Conservation (phyloP, 306 rosid genomes). For the Cajanus cajan region DNA sequence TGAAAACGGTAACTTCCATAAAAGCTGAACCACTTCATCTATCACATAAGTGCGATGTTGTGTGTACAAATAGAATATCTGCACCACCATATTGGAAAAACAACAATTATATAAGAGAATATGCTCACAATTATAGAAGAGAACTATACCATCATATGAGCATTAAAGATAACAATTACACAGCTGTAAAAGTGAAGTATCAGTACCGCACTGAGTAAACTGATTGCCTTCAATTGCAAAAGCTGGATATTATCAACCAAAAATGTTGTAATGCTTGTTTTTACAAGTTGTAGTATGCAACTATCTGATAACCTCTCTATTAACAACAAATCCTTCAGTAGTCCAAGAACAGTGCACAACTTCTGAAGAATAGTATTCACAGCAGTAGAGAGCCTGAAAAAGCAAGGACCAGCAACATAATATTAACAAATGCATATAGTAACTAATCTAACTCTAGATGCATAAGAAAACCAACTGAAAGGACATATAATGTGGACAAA, state of each 20-base stretch:
- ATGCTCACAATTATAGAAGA: background rate
- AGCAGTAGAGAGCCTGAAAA: conserved; percentile 76
- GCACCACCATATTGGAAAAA: conserved; percentile 41
- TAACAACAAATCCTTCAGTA: conserved; percentile 86
- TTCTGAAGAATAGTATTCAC: conserved; percentile 90
- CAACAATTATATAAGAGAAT: background rate
- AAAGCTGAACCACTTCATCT: conserved; percentile 89
- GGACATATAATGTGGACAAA: conserved; percentile 14
- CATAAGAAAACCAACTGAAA: conserved; percentile 14
- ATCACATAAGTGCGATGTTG: conserved; percentile 91
- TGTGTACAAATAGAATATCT: conserved; percentile 84
- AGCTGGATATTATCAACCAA: conserved; percentile 96
- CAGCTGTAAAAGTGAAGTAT: conserved; percentile 33
- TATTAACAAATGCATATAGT: conserved; percentile 17
- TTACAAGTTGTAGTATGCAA: conserved; percentile 89
- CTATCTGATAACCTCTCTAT: conserved; percentile 94
- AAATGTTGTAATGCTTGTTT: conserved; percentile 86
- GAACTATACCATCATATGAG: background rate
- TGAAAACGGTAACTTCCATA: conserved; percentile 81
- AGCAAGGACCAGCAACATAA: conserved; percentile 16
- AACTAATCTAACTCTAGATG: conserved; percentile 19
- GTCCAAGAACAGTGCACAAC: conserved; percentile 88
- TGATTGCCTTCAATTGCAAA: conserved; percentile 91
- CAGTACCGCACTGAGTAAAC: conserved; percentile 84
- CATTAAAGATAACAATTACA: conserved; percentile 3